Percentiles rank a stretch among this genome's conserved stretches.
Conservation (phyloP, 306 rosid genomes). For the Oemleria cerasiformis region DNA sequence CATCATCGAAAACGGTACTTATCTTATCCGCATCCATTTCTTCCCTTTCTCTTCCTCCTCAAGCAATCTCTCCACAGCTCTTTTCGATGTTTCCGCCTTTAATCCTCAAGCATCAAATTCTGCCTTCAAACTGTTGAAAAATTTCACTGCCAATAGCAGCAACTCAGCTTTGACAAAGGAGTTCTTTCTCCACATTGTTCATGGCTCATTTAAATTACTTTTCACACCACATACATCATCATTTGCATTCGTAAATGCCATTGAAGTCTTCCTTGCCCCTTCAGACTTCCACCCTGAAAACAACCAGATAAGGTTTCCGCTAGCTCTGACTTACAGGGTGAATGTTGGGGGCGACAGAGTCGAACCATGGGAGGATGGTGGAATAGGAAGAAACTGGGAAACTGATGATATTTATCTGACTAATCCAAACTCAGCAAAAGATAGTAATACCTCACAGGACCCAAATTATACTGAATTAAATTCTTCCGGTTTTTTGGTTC, state of each 20-base stretch:
- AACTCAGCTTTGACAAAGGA: conserved; percentile 27
- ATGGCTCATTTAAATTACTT: conserved; percentile 14
- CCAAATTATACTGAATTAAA: not conserved
- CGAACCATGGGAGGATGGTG: not conserved
- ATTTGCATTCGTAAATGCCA: conserved; percentile 53
- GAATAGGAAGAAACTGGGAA: conserved; percentile 30
- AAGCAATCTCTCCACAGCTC: conserved; percentile 26
- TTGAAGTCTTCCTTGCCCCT: conserved; percentile 43
- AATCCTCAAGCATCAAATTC: conserved; percentile 26
- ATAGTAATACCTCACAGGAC: fast-evolving
- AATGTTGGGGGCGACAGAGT: conserved; percentile 35
- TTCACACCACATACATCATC: conserved; percentile 35
- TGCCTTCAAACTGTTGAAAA: conserved; percentile 27
- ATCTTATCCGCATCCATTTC: conserved; percentile 54
- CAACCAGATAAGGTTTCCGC: not conserved
- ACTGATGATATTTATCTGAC: not conserved
- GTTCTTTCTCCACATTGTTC: conserved; percentile 18
- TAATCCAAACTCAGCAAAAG: not conserved
- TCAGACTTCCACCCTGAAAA: not conserved
- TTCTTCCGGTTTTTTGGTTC: not conserved
- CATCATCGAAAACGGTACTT: conserved; percentile 3
- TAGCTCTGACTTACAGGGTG: conserved; percentile 30
- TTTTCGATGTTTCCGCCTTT: conserved; percentile 38
- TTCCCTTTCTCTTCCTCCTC: conserved; percentile 26
- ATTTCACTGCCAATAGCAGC: conserved; percentile 22